Percentiles rank a stretch among this genome's conserved stretches.
Conservation (phyloP, 2,329 filamentous ascomycete species). For the Microdochium nivale region DNA sequence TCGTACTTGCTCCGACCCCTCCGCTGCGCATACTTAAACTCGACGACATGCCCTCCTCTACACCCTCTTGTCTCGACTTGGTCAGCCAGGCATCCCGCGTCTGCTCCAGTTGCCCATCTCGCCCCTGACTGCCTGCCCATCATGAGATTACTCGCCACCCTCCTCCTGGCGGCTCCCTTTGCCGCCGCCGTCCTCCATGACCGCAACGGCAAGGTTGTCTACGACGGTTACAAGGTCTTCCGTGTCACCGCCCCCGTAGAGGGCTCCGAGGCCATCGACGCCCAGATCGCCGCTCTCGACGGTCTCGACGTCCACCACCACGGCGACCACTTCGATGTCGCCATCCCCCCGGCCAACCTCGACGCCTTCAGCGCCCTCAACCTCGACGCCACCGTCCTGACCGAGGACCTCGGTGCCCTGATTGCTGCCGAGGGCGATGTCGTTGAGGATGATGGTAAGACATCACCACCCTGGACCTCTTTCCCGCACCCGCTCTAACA, state of each 20-base stretch:
- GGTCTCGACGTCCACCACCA: slow-evolving; percentile 15
- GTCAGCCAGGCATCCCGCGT: background rate
- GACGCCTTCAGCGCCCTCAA: slow-evolving; percentile 16
- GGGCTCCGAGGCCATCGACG: slow-evolving; percentile 8
- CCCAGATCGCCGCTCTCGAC: slow-evolving; percentile 9
- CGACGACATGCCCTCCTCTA: background rate
- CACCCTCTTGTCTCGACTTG: background rate
- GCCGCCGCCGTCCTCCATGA: slow-evolving; percentile 4
- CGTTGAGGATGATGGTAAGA: slow-evolving; percentile 13
- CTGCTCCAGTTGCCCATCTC: background rate
- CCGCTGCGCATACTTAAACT: background rate
- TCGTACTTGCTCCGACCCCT: background rate
- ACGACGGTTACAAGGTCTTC: slow-evolving; percentile 24
- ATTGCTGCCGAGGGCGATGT: slow-evolving; percentile 18
- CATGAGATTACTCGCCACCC: background rate
- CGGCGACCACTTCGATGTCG: slow-evolving; percentile 19
- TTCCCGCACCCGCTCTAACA: background rate
- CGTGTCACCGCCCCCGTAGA: slow-evolving; percentile 11
- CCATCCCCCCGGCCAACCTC: slow-evolving; percentile 19
- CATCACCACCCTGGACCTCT: background rate
- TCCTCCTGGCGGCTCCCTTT: slow-evolving; percentile 3
- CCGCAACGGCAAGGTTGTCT: slow-evolving; percentile 13
- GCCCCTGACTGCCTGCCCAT: background rate
- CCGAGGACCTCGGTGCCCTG: slow-evolving; percentile 17
- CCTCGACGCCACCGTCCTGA: slow-evolving; percentile 15